These are phyloP conservation scores for Russula compacta DNA, from an alignment of 768 basidiomycete species.

Conservation along the genomic window DNA sequence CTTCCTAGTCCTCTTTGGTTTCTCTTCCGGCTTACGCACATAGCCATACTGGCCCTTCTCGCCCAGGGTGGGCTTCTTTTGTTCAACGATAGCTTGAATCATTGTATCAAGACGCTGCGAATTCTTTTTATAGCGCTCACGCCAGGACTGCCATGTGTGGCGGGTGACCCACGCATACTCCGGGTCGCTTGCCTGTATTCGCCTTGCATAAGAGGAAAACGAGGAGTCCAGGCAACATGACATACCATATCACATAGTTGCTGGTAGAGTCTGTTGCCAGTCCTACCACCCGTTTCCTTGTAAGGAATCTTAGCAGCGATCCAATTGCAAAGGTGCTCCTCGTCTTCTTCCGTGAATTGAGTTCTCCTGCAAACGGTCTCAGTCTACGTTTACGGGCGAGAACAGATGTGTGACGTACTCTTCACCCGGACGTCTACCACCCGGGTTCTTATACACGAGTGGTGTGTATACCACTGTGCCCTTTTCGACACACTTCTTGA, in stretches of 20 bases:
- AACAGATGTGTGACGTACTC: slow-evolving; percentile 43
- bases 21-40: slow-evolving; percentile 66
- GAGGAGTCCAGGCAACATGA: neutral
- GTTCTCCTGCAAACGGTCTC: slow-evolving; percentile 45
- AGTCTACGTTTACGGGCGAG: neutral
- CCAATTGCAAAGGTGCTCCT: slow-evolving; percentile 65
- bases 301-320: slow-evolving; percentile 79
- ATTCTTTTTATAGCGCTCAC: slow-evolving; percentile 84
- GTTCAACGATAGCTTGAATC: slow-evolving; percentile 58
- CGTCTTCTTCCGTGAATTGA: slow-evolving; percentile 70
- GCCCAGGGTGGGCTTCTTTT: slow-evolving; percentile 57
- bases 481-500: slow-evolving; percentile 73
- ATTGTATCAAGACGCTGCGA: slow-evolving; percentile 52
- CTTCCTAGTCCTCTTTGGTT: slow-evolving; percentile 35
- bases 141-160: slow-evolving; percentile 88
- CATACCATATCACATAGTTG: slow-evolving; percentile 66
- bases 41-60: slow-evolving; percentile 81
- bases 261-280: slow-evolving; percentile 75
- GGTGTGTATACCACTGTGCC: slow-evolving; percentile 60
- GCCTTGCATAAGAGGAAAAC: neutral
- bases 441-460: slow-evolving; percentile 75
- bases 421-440: slow-evolving; percentile 71
- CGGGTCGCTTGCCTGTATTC: slow-evolving; percentile 47
- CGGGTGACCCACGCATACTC: slow-evolving; percentile 73
- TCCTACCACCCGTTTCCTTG: slow-evolving; percentile 73